Evolutionary conservation across 2,329 filamentous ascomycete species (phyloP).

Genomic region (Fusarium dimerum): DNA sequence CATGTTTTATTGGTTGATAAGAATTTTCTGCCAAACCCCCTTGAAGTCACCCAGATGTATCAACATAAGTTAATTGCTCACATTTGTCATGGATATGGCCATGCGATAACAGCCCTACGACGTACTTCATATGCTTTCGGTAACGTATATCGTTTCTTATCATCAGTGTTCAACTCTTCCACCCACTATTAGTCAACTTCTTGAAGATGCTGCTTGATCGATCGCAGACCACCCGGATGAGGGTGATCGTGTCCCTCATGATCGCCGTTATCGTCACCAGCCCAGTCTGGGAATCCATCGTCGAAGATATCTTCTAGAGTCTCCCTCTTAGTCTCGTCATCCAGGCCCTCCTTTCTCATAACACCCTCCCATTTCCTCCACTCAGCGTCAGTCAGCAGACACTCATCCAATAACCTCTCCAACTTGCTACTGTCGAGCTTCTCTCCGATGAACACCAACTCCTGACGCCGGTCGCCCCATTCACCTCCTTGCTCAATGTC

Average conservation of each 20-base stretch:
- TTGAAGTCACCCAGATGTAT: too few relatives aligned
- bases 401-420: constrained; percentile 56
- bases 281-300: constrained; percentile 61
- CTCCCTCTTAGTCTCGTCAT: constrained; percentile 43
- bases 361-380: constrained; percentile 53
- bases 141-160: too few relatives aligned
- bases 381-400: constrained; percentile 63
- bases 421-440: constrained; percentile 55
- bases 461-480: constrained; percentile 72
- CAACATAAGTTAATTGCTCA: too few relatives aligned
- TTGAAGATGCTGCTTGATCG: constrained; percentile 24
- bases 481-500: constrained; percentile 55
- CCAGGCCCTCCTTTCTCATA: constrained; percentile 45
- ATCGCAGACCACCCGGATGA: constrained; percentile 8
- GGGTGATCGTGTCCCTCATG: constrained; percentile 30
- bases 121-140: too few relatives aligned
- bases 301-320: constrained; percentile 54
- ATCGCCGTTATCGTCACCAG: constrained; percentile 40
- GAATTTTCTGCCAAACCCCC: too few relatives aligned
- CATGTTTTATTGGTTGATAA: too few relatives aligned
- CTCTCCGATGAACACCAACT: constrained; percentile 74
- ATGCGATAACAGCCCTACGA: too few relatives aligned
- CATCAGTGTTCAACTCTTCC: too few relatives aligned
- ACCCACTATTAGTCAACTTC: constrained; percentile 16
- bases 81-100: too few relatives aligned